Conservation (phyloP, 139 green algal genomes). For the Parachlorella kessleri region DNA sequence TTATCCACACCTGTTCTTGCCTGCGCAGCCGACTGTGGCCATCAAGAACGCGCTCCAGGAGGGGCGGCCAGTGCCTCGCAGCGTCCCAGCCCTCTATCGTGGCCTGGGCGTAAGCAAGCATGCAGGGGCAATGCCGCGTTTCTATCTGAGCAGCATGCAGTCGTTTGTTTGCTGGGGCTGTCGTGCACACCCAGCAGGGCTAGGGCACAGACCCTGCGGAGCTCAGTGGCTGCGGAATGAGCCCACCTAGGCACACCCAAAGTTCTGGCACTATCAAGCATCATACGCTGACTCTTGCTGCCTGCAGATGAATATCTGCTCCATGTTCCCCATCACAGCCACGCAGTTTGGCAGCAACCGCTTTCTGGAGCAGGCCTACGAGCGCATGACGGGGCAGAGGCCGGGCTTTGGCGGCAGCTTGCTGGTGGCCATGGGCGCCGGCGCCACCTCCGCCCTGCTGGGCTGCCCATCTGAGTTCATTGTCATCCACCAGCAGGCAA, state of each 20-base stretch:
- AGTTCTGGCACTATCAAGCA: too few species aligned
- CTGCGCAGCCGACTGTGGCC: constrained; percentile 74
- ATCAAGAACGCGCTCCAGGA: constrained; percentile 91
- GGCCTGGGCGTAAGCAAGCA: constrained; percentile 63
- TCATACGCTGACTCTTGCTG: too few species aligned
- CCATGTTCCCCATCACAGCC: constrained; percentile 91
- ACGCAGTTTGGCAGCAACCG: constrained; percentile 85
- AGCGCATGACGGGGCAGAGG: constrained; percentile 1
- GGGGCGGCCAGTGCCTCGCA: constrained; percentile 71
- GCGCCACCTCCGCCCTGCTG: constrained; percentile 68
- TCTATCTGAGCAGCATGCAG: not conserved
- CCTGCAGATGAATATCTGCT: constrained; percentile 81
- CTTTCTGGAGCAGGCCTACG: constrained; percentile 39
- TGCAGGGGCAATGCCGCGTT: not conserved
- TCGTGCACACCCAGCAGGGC: too few species aligned
- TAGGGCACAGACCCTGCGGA: too few species aligned
- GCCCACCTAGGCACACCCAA: too few species aligned
- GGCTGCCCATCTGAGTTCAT: constrained; percentile 81
- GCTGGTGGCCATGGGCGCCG: constrained; percentile 55
- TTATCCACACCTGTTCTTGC: not conserved
- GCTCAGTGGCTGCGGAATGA: too few species aligned
- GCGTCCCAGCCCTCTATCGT: constrained; percentile 73
- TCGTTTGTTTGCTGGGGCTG: not conserved
- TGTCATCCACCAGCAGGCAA: constrained; percentile 95
- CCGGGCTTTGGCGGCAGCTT: constrained; percentile 20